Evolutionary conservation across 129 eudicot genomes (phyloP).

Genomic region (Flaveria bidentis): DNA sequence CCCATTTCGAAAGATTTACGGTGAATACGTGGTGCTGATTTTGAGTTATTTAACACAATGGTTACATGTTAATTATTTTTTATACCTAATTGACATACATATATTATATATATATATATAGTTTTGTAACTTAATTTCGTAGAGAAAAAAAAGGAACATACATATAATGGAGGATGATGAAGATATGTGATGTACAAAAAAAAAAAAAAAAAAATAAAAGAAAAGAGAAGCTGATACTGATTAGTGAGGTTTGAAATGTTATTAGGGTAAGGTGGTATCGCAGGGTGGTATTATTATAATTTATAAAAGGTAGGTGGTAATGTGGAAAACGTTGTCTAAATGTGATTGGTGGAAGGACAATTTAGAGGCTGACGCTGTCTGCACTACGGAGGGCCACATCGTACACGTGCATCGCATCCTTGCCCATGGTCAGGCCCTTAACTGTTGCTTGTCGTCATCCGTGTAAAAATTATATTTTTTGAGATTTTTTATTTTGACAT

Average conservation of each 20-base stretch:
- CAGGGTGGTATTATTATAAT: slow-evolving; percentile 3
- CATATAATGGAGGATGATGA: neutral
- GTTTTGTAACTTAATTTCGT: too few relatives aligned
- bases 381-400: neutral
- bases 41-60: too few relatives aligned
- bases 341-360: slow-evolving; percentile 32
- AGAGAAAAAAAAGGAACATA: too few relatives aligned
- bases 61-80: too few relatives aligned
- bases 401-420: slow-evolving; percentile 23
- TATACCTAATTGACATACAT: too few relatives aligned
- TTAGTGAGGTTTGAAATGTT: neutral
- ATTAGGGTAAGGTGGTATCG: slow-evolving; percentile 31
- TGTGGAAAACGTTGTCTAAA: slow-evolving; percentile 27
- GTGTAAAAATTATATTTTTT: too few relatives aligned
- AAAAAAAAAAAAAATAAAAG: neutral
- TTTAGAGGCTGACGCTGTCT: slow-evolving; percentile 13
- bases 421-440: neutral
- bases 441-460: neutral
- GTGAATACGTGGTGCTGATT: too few relatives aligned
- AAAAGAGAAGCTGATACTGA: too few relatives aligned
- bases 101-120: too few relatives aligned
- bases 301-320: slow-evolving; percentile 19
- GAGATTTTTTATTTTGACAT: too few relatives aligned
- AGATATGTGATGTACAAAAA: neutral
- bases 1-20: too few relatives aligned